Base-by-base conservation (phyloP, 2,329 filamentous ascomycete genomes). In the Trichophyton benhamiae region DNA sequence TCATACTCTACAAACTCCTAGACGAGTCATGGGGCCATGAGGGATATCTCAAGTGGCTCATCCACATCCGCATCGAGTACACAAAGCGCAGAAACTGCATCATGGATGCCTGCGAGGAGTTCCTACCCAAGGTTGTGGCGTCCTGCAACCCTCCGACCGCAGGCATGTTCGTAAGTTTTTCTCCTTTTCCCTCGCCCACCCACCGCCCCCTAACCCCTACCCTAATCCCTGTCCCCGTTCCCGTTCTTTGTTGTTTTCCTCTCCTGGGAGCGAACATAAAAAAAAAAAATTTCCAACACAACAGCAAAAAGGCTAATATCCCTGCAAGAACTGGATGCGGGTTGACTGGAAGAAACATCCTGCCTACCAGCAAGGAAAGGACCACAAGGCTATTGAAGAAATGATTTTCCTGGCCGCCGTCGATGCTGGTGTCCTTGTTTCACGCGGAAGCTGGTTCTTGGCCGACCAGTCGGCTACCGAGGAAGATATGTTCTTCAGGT, bases 11-110 rank as follows among this genome's bases (percentile, higher is more conserved):
- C 78, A 95, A 95, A 76, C 79, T 99, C 22, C 80, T 99, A 1
- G 94, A 99, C 66, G 90, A 96, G 74, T 85, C 86, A 58, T 99
- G 94, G 94, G 94, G 92, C 25, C 94, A 99, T 70, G 81, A 83
- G 48, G 91, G 91, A 1, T 99, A 95, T 71, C 75, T 99, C 25
- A 81, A 87, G 69, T 99, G 94, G 94, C 77, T 99, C 65, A 88
- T 94, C 71, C 82, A 89, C 71, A 77, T 97, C 68, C 83, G 91
- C 55, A 74, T 84, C 68, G 84, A 91, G 73, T 99, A 99, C 71
- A 94, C 91, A 1, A 78, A 79, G 66, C 83, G 92, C 63, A 80
- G 94, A 61, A 82, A 97, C 70, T 81, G 83, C 27, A 83, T 99
- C 63, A 77, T 95, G 2, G 79, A 80, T 3, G 89, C 91, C 0